A percentile compares a stretch with the other conserved stretches of the same genome.
These are phyloP conservation scores for Bruguiera parviflora DNA, from an alignment of 345 rosid genomes.

Conservation along the genomic window DNA sequence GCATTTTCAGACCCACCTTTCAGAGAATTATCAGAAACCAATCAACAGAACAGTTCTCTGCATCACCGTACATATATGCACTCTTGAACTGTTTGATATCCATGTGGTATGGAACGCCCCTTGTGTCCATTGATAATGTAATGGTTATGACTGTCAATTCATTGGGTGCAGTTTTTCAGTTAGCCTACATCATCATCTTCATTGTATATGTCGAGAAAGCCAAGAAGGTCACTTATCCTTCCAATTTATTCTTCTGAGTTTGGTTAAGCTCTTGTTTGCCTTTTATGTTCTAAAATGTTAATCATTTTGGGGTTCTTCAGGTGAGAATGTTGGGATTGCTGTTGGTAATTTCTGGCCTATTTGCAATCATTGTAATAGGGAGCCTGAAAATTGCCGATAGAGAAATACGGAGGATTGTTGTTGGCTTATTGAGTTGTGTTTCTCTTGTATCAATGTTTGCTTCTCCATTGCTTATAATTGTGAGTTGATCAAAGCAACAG, in stretches of 20 bases:
- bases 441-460: constrained; percentile 90
- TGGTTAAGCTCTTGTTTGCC: constrained; percentile 1
- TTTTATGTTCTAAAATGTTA: neutral
- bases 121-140: constrained; percentile 51
- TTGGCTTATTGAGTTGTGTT: constrained; percentile 60
- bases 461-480: constrained; percentile 84
- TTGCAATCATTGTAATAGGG: constrained; percentile 44
- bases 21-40: constrained; percentile 73
- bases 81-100: constrained; percentile 80
- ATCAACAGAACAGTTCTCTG: constrained; percentile 78
- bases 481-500: constrained; percentile 33
- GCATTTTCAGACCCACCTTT: constrained; percentile 65
- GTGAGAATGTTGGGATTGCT: constrained; percentile 57
- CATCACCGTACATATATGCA: constrained; percentile 77
- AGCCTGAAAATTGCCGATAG: constrained; percentile 56
- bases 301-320: constrained; percentile 30
- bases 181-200: constrained; percentile 57
- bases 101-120: constrained; percentile 79
- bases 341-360: constrained; percentile 41
- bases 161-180: constrained; percentile 66
- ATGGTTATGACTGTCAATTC: constrained; percentile 74
- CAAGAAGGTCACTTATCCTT: constrained; percentile 45
- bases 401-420: constrained; percentile 39
- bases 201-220: constrained; percentile 48
- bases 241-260: constrained; percentile 1